Evolutionary conservation across 805 yeast species (phyloP).

Genomic region (Diddensiella caesifluorescens): DNA sequence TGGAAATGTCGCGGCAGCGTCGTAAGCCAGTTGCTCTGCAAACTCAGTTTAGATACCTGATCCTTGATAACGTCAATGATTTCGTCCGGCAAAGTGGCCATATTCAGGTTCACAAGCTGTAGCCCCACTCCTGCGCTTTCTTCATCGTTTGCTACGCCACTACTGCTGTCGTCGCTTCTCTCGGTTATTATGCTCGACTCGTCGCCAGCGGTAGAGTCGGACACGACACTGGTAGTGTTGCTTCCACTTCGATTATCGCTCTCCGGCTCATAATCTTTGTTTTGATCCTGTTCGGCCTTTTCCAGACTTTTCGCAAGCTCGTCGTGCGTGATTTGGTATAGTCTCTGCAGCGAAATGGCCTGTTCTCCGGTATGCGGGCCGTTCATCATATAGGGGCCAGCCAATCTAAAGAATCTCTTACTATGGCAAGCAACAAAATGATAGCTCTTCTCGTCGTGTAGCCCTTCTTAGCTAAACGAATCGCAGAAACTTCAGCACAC

Average conservation of each 20-base stretch:
- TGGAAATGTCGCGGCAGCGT: slow-evolving; percentile 45
- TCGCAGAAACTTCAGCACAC: too few species aligned
- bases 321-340: slow-evolving; percentile 10
- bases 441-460: too few species aligned
- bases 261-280: slow-evolving; percentile 6
- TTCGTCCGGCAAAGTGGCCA: slow-evolving; percentile 36
- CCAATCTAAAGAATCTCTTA: too few species aligned
- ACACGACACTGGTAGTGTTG: background rate
- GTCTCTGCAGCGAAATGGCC: slow-evolving; percentile 4
- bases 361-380: too few species aligned
- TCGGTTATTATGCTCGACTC: slow-evolving; percentile 7
- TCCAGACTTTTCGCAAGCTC: slow-evolving; percentile 7
- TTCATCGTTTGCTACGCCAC: slow-evolving; percentile 14
- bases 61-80: slow-evolving; percentile 36
- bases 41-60: slow-evolving; percentile 45
- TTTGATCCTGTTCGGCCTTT: slow-evolving; percentile 12
- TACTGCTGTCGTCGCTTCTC: background rate
- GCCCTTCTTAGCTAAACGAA: too few species aligned
- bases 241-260: background rate
- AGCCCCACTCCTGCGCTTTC: slow-evolving; percentile 28
- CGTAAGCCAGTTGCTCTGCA: slow-evolving; percentile 47
- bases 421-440: too few species aligned
- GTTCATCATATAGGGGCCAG: too few species aligned
- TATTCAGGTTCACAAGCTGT: slow-evolving; percentile 38
- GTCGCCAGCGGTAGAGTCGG: slow-evolving; percentile 3